A percentile compares a stretch with the other conserved stretches of the same genome.
These are phyloP conservation scores for Coniella lustricola DNA, from an alignment of 2,329 filamentous ascomycete genomes.

Conservation along the genomic window DNA sequence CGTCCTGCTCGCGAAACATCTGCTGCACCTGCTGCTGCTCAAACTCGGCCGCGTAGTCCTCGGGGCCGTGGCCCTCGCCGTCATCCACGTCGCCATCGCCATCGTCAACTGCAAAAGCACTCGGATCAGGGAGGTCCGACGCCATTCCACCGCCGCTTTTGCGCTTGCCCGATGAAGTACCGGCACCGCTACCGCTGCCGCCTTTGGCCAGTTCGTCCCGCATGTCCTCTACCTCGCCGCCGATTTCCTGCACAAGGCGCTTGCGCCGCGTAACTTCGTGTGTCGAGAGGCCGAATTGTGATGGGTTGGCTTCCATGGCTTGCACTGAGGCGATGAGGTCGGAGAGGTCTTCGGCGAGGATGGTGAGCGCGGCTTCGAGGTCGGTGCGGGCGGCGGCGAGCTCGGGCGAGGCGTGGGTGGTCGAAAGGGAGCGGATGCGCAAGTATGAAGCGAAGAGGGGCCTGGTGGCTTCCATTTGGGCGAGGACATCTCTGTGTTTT, in stretches of 20 bases:
- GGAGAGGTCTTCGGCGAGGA: slow-evolving; percentile 74
- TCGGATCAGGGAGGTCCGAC: slow-evolving; percentile 46
- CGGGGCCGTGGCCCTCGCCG: slow-evolving; percentile 35
- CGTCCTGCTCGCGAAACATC: slow-evolving; percentile 92
- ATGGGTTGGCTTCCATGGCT: slow-evolving; percentile 80
- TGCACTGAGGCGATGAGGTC: slow-evolving; percentile 83
- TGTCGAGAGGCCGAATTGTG: slow-evolving; percentile 76
- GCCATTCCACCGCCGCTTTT: slow-evolving; percentile 27
- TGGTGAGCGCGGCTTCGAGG: slow-evolving; percentile 56
- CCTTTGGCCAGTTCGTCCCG: slow-evolving; percentile 66
- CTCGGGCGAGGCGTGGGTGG: slow-evolving; percentile 68
- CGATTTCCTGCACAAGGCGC: slow-evolving; percentile 81
- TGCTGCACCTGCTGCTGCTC: slow-evolving; percentile 86
- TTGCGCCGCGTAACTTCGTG: slow-evolving; percentile 76
- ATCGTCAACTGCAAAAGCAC: slow-evolving; percentile 44
- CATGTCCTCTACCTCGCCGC: slow-evolving; percentile 84
- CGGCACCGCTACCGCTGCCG: slow-evolving; percentile 29
- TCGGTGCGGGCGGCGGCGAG: slow-evolving; percentile 71
- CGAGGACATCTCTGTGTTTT: slow-evolving; percentile 69
- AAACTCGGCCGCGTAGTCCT: slow-evolving; percentile 69
- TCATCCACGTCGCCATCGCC: slow-evolving; percentile 27
- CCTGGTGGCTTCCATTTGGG: slow-evolving; percentile 71
- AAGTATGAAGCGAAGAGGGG: slow-evolving; percentile 91
- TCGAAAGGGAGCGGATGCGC: slow-evolving; percentile 82
- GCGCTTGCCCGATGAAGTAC: slow-evolving; percentile 1